Conservation (phyloP, 495 filamentous ascomycete species). For the Amorphotheca resinae region DNA sequence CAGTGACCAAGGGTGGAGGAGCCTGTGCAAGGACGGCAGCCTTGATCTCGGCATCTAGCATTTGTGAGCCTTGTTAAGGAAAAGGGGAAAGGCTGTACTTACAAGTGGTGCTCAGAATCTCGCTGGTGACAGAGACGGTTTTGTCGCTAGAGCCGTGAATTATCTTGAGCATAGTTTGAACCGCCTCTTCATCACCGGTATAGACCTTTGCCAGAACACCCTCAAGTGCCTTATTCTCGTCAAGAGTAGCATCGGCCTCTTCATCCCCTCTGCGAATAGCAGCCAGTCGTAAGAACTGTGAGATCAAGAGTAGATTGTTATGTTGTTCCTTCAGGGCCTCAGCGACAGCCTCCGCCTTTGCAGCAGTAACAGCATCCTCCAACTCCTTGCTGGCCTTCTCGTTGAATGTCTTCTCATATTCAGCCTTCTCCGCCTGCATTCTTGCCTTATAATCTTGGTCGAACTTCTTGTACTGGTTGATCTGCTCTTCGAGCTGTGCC, state of each 20-base stretch:
- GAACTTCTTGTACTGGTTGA: slow-evolving; percentile 71
- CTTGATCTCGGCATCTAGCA: slow-evolving; percentile 58
- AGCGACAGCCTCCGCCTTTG: slow-evolving; percentile 41
- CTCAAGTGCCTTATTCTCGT: slow-evolving; percentile 80
- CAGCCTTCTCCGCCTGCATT: slow-evolving; percentile 53
- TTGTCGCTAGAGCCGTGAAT: slow-evolving; percentile 69
- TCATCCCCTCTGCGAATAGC: slow-evolving; percentile 56
- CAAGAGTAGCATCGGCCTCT: slow-evolving; percentile 39
- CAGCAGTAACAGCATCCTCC: slow-evolving; percentile 49
- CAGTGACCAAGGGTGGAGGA: slow-evolving; percentile 27
- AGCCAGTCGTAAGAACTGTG: slow-evolving; percentile 69
- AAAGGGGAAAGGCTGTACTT: slow-evolving; percentile 24
- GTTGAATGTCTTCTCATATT: slow-evolving; percentile 54
- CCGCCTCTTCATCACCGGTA: slow-evolving; percentile 68
- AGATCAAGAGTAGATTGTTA: slow-evolving; percentile 49
- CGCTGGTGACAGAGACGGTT: slow-evolving; percentile 50
- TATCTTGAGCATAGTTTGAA: slow-evolving; percentile 72
- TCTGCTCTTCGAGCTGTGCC: slow-evolving; percentile 69
- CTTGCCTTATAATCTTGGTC: slow-evolving; percentile 64
- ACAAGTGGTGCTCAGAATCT: slow-evolving; percentile 64
- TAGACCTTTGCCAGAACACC: slow-evolving; percentile 82
- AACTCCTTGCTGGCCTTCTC: slow-evolving; percentile 61
- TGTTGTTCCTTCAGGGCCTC: slow-evolving; percentile 39
- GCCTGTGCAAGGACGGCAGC: slow-evolving; percentile 39
- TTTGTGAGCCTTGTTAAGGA: slow-evolving; percentile 20